Conservation (phyloP, 163 green algal species). For the Prototheca cutis region DNA sequence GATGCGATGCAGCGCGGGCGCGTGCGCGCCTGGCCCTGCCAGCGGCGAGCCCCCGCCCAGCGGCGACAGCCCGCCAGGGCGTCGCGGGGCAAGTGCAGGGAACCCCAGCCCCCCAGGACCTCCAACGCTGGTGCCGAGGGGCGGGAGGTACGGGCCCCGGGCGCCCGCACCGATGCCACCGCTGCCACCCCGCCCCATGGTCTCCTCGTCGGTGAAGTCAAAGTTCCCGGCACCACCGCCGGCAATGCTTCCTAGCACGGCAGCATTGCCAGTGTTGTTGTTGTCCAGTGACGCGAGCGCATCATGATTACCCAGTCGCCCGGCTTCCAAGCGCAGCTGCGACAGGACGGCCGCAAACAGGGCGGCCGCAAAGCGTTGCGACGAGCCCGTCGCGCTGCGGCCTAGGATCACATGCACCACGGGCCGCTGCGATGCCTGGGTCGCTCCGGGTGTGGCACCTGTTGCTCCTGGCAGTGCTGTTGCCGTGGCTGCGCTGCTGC, state of each 20-base stretch:
- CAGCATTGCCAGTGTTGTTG: too few relatives aligned
- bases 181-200: too few relatives aligned
- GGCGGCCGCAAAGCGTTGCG: constrained; percentile 40
- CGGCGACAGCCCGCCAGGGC: background rate
- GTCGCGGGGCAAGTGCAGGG: background rate
- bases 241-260: too few relatives aligned
- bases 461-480: too few relatives aligned
- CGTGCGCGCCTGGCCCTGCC: too few relatives aligned
- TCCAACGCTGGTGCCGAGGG: background rate
- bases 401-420: constrained; percentile 66
- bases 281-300: too few relatives aligned
- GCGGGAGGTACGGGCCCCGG: background rate
- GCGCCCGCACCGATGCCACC: background rate
- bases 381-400: constrained; percentile 56
- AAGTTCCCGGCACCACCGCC: background rate
- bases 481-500: too few relatives aligned
- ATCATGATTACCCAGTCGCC: too few relatives aligned
- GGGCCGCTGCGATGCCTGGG: too few relatives aligned
- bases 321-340: background rate
- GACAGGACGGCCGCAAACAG: constrained; percentile 18
- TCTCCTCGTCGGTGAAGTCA: background rate
- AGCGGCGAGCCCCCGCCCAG: background rate
- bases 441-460: too few relatives aligned
- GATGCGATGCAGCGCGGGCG: constrained; percentile 4
- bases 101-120: background rate